Conservation (phyloP, 345 rosid species). For the Gossypium rotundifolium region DNA sequence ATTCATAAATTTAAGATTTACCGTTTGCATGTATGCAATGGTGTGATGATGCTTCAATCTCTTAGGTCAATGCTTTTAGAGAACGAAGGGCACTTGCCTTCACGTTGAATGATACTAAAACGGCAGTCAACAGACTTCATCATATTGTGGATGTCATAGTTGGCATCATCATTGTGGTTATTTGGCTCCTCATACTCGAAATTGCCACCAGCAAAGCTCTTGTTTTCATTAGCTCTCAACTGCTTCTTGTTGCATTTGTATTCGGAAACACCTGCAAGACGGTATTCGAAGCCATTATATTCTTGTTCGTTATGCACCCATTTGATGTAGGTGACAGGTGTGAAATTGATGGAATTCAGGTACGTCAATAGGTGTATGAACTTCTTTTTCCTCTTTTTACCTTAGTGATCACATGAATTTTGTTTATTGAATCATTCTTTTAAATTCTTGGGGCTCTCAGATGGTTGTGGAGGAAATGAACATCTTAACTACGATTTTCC, state of each 20-base stretch:
- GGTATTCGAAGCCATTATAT: constrained; percentile 71
- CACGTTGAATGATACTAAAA: constrained; percentile 84
- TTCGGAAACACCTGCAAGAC: constrained; percentile 87
- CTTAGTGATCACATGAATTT: background rate
- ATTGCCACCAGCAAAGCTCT: constrained; percentile 72
- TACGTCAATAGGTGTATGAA: constrained; percentile 15
- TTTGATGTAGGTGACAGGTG: constrained; percentile 91
- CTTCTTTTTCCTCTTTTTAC: background rate
- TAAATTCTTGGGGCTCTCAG: constrained; percentile 24
- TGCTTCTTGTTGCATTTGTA: constrained; percentile 64
- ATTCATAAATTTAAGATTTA: background rate
- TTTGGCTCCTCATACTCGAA: constrained; percentile 76
- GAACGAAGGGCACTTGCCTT: constrained; percentile 85
- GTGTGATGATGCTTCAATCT: background rate
- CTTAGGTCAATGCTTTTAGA: constrained; percentile 77
- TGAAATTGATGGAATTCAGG: constrained; percentile 81
- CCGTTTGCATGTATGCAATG: background rate
- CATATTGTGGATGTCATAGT: constrained; percentile 44
- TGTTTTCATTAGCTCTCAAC: constrained; percentile 76
- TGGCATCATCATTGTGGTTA: constrained; percentile 45
- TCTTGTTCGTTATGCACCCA: constrained; percentile 82
- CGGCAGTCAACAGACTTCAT: constrained; percentile 91
- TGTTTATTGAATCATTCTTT: background rate
- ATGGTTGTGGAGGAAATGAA: constrained; percentile 97
- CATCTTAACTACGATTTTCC: constrained; percentile 79